Evolutionary conservation across 2,329 filamentous ascomycete species (phyloP), one percentile per base, ranked within the genome.

Genomic region (Ascocoryne sarcoides): DNA sequence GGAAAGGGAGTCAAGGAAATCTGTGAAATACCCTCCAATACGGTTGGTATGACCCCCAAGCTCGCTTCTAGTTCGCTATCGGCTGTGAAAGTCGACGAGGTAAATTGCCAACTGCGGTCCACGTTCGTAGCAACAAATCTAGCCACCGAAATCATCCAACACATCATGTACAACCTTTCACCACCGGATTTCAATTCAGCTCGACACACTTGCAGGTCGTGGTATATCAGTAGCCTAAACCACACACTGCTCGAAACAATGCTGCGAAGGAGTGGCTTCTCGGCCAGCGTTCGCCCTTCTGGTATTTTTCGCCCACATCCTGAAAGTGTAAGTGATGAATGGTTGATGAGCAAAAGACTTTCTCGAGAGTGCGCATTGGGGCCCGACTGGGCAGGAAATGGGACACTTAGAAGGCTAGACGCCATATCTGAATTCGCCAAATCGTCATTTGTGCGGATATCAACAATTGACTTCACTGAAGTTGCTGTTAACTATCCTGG

Each of bases 181-280:
- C 64, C 63, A 1, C 33, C 41, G 8, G 64, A 67, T 49, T 82
- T 80, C 55, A 71, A 83, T 50, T 65, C 73, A 39, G 75, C 76
- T 12, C 68, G 78, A 14, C 70, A 74, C 46, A 70, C 70, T 14
- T 83, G 76, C 52, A 68, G 70, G 33, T 58, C 60, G 26, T 83
- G 75, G 79, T 75, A 79, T 62, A 58, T 67, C 28, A 68, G 67
- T 16, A 73, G 75, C 36, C 56, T 82, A n/a, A 62, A 77, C 36
- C 58, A 60, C 31, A 59, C 51, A 2, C 49, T 82, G 2, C 60
- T 82, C 9, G 57, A 61, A 18, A 52, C 51, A 2, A 78, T 79
- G 71, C 53, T 81, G 32, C 67, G 64, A 48, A 62, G 69, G 43
- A 71, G 71, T 28, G 75, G 75, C 3, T 76, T 74, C 69, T 71